These are phyloP conservation scores for Trichosporon sp. DNA, from an alignment of 1,284 basidiomycete genomes.

Conservation along the genomic window DNA sequence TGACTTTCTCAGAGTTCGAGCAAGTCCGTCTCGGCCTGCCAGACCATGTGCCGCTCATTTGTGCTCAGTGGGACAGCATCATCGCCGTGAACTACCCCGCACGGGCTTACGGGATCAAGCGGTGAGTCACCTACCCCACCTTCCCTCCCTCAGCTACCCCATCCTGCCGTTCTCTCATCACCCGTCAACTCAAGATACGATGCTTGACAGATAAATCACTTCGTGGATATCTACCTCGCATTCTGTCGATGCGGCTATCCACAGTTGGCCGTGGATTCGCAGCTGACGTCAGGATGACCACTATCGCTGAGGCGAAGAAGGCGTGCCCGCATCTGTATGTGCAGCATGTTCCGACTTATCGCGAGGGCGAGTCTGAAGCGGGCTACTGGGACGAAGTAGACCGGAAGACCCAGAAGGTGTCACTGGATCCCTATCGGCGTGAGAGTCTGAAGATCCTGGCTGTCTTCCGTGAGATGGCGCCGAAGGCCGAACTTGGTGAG, in stretches of 20 bases:
- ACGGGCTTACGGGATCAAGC: conserved; percentile 78
- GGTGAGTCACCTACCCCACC: conserved; percentile 45
- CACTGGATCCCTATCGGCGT: conserved; percentile 85
- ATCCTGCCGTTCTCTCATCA: conserved; percentile 44
- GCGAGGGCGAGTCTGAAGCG: conserved; percentile 79
- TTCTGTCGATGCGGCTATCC: too few relatives aligned
- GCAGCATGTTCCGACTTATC: conserved; percentile 86
- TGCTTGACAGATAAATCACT: too few relatives aligned
- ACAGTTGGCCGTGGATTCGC: not conserved
- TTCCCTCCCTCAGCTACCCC: too few relatives aligned
- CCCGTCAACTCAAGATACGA: too few relatives aligned
- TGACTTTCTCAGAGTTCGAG: conserved; percentile 62
- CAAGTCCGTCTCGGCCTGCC: conserved; percentile 73
- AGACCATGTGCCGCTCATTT: conserved; percentile 70
- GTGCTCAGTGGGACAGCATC: conserved; percentile 80
- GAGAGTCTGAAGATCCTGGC: conserved; percentile 87
- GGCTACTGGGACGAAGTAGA: conserved; percentile 84
- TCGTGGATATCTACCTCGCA: too few relatives aligned
- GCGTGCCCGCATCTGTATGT: conserved; percentile 78
- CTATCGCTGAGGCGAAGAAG: conserved; percentile 69
- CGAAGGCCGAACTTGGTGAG: conserved; percentile 63
- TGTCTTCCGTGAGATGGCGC: conserved; percentile 73
- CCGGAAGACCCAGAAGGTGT: conserved; percentile 88
- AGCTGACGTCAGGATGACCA: conserved; percentile 27
- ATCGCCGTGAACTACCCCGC: conserved; percentile 98